Base-by-base conservation (phyloP, 306 rosid genomes). In the Glycine soja region DNA sequence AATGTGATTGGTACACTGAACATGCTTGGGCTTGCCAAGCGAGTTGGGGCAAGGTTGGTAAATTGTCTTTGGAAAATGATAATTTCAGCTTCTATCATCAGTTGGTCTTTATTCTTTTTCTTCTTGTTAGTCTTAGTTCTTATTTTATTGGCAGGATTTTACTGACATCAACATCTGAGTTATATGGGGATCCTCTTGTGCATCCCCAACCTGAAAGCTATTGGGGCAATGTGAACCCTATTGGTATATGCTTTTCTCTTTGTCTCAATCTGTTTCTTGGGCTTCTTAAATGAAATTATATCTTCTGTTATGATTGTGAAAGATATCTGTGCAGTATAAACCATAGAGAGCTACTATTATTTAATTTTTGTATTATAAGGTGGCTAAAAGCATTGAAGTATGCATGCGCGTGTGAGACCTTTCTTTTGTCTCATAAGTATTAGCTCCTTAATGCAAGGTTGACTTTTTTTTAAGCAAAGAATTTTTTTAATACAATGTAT, bases 141-240 rank as follows among this genome's bases (percentile, higher is more conserved):
- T 32, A 32, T 65, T 53, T 62, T 68, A 18, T 81, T 75, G 47
- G 74, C 91, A 95, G 99, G 92, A 95, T 95, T 89, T 88, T 95
- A 82, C 96, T 95, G 81, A 95, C 99, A 16, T 95, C 99, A 47
- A 95, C 99, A 58, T 95, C 99, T 1, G 99, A 95, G 86, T 97
- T 95, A 16, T 95, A 95, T 70, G 97, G 99, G 3, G 99, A 95
- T 88, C 99, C 99, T 79, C 94, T 95, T 47, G 89, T 83, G 81
- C 99, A 95, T 80, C 99, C 99, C 10, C 99, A 95, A 63, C 88
- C 93, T 16, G 99, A 95, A 83, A 87, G 80, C 82, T 95, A 95
- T 58, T 95, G 99, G 99, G 99, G 99, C 62, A 95, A 95, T 88
- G 99, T 95, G 36, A 95, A 95, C 86, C 99, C 99, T 47, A 95